Base-by-base conservation (phyloP, 805 yeast species). In the Kuraishia molischiana region DNA sequence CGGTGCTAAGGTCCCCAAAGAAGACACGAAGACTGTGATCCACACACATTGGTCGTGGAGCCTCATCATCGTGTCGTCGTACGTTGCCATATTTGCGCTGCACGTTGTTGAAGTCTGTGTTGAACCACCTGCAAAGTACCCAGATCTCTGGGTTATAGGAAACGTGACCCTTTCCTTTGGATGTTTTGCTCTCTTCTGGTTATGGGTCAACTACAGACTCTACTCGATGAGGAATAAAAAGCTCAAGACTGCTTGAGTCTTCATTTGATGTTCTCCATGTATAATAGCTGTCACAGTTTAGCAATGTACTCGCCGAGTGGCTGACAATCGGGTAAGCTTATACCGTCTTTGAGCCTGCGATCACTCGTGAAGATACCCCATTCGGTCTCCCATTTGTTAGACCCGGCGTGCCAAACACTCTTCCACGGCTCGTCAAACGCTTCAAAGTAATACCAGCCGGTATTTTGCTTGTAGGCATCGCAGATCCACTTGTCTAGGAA, bases 61-160 rank as follows among this genome's bases (percentile, higher is more conserved):
- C 33, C 39, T 69, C 2, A 61, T 72, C 2, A 74, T 80, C 20
- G 52, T 69, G 15, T 57, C 63, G 0, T 72, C 85, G 0, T 79
- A 77, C 42, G 8, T 72, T 1, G 72, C 64, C 0, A 72, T 80
- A 49, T 50, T 62, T 1, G 54, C 49, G 0, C 59, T 79, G 21
- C 89, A 81, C 45, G 35, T 67, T 0, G 53, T 73, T 5, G 95
- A 87, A 40, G 49, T 56, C 28, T 47, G 57, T 18, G 41, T 68
- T 8, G 47, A 44, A 1, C 78, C 94, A 2, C 85, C 90, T 1
- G 43, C 54, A 1, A 53, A 58, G 29, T 80, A 76, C 44, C 96
- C 97, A 2, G 97, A 92, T 55, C 47, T 92, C 4, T 85, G 92
- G 89, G 85, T 85, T 0, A 67, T 90, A 19, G 70, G 76, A 3